phyloP scores from a whole-genome alignment of 495 filamentous ascomycete genomes.

The Neurospora sp. region DNA sequence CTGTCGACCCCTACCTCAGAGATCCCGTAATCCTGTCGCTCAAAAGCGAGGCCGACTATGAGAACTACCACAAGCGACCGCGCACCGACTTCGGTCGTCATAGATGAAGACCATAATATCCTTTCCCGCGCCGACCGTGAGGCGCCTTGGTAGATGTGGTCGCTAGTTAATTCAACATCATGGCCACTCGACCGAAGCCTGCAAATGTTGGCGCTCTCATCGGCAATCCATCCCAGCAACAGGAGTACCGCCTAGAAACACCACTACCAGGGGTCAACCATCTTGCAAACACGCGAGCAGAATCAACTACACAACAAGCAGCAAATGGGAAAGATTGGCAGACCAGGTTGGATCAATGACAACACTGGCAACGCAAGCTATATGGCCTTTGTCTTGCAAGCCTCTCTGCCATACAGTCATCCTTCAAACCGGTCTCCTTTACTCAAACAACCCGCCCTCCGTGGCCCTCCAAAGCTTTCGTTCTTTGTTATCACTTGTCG shows the following conservation, averaged over 20 bases:
- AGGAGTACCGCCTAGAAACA: no score
- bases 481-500: no score
- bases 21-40: neutral
- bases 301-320: neutral
- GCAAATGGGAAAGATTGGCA: neutral
- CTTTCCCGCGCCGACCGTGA: neutral
- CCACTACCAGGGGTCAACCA: no score
- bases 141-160: neutral
- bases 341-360: neutral
- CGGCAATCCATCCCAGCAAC: neutral
- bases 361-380: neutral
- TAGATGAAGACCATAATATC: neutral
- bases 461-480: neutral
- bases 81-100: neutral
- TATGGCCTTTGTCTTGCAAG: neutral
- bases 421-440: neutral
- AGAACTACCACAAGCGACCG: neutral
- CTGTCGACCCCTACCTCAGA: neutral
- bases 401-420: neutral
- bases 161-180: neutral
- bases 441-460: neutral
- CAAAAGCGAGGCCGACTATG: neutral
- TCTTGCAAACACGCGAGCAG: neutral
- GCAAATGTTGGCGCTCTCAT: neutral
- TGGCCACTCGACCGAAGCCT: neutral